A percentile compares a stretch with the other conserved stretches of the same genome.
These are phyloP conservation scores for Euphorbia tirucalli DNA, from an alignment of 345 rosid genomes.

Conservation along the genomic window DNA sequence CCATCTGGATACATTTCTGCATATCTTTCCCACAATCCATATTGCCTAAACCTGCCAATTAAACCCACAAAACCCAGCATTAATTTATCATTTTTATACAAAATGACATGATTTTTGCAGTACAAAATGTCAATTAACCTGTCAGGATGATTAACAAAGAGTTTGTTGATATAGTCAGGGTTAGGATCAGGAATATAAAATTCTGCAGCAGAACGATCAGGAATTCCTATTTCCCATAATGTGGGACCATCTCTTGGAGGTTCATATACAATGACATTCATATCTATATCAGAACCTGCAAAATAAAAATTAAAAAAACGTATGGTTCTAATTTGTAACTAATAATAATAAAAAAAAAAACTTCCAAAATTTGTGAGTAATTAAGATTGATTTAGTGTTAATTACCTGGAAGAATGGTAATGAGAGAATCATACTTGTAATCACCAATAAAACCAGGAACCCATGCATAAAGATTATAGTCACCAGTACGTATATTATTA, in stretches of 20 bases:
- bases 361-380: no score
- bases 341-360: no score
- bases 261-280: conserved; percentile 24
- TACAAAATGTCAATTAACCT: conserved; percentile 6
- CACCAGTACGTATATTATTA: conserved; percentile 15
- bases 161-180: conserved; percentile 23
- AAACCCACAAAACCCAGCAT: background rate
- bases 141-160: conserved; percentile 33
- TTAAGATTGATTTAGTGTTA: no score
- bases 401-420: conserved; percentile 19
- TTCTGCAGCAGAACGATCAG: conserved; percentile 30
- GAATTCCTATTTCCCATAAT: conserved; percentile 32
- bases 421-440: conserved; percentile 12
- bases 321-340: no score
- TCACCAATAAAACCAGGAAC: conserved; percentile 33
- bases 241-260: conserved; percentile 35
- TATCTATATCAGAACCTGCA: conserved; percentile 18
- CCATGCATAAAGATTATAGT: conserved; percentile 27
- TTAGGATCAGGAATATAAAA: conserved; percentile 29
- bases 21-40: conserved; percentile 28
- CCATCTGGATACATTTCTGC: conserved; percentile 15
- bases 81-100: no score
- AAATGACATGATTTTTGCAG: background rate
- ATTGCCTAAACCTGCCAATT: conserved; percentile 26
- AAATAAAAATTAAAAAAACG: no score